These are phyloP conservation scores for Trichoderma sp. DNA, from an alignment of 2,329 filamentous ascomycete genomes.

Conservation along the genomic window DNA sequence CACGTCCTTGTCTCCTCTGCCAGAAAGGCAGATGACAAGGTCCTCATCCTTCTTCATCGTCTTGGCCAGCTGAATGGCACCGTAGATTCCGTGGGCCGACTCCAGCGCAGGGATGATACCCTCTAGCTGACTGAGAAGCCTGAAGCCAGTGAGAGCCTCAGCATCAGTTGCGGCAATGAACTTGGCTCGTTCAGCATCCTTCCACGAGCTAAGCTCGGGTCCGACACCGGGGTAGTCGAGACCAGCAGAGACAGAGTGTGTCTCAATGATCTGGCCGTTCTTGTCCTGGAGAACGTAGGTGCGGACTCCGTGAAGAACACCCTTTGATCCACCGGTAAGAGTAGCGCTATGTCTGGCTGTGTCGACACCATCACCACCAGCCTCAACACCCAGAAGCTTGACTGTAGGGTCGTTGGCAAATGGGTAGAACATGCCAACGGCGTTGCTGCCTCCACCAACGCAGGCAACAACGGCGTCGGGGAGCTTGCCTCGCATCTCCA, in stretches of 20 bases:
- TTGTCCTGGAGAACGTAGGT: slow-evolving; percentile 94
- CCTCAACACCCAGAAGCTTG: slow-evolving; percentile 90
- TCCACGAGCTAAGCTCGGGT: slow-evolving; percentile 89
- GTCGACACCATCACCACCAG: slow-evolving; percentile 88
- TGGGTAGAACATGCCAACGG: slow-evolving; percentile 97
- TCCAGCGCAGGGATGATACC: slow-evolving; percentile 97
- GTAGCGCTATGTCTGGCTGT: slow-evolving; percentile 86
- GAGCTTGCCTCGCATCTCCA: slow-evolving; percentile 78
- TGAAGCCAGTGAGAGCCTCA: slow-evolving; percentile 85
- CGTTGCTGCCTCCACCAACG: slow-evolving; percentile 93
- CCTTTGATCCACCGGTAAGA: slow-evolving; percentile 80
- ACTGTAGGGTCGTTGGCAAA: slow-evolving; percentile 85
- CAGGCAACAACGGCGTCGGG: slow-evolving; percentile 96
- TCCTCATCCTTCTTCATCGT: slow-evolving; percentile 87
- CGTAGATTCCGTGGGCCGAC: slow-evolving; percentile 88
- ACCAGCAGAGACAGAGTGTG: slow-evolving; percentile 94
- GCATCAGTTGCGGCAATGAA: slow-evolving; percentile 92
- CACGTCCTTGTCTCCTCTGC: slow-evolving; percentile 96
- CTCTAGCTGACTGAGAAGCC: slow-evolving; percentile 80
- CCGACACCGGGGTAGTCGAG: slow-evolving; percentile 97
- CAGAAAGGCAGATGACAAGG: slow-evolving; percentile 90
- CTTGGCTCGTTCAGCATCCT: slow-evolving; percentile 81
- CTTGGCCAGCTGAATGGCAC: slow-evolving; percentile 87
- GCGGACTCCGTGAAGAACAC: slow-evolving; percentile 91
- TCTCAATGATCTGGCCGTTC: slow-evolving; percentile 91